These are phyloP conservation scores for Wickerhamiella musiphila DNA, from an alignment of 805 yeast genomes.

Conservation along the genomic window DNA sequence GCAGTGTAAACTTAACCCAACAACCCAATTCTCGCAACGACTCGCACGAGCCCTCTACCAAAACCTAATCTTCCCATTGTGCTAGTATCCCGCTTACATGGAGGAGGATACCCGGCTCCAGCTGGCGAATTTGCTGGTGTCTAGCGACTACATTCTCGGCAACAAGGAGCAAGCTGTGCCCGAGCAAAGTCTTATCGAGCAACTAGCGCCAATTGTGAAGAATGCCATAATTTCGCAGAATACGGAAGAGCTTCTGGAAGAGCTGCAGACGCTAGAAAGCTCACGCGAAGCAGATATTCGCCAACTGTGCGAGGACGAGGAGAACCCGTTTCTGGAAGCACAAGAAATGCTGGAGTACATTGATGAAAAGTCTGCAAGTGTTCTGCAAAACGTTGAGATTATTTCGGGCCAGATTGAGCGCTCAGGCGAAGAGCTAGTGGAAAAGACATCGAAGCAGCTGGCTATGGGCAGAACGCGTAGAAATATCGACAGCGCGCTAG, in stretches of 20 bases:
- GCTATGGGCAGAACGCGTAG: slow-evolving; percentile 20
- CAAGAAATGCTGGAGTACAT: slow-evolving; percentile 48
- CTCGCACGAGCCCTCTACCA: too few relatives aligned
- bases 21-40: too few relatives aligned
- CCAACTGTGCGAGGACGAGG: slow-evolving; percentile 41
- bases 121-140: slow-evolving; percentile 10
- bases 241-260: slow-evolving; percentile 37
- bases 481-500: slow-evolving; percentile 55
- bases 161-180: neutral
- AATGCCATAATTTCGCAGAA: slow-evolving; percentile 39
- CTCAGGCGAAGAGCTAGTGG: slow-evolving; percentile 49
- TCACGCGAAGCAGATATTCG: slow-evolving; percentile 48
- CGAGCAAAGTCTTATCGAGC: slow-evolving; percentile 37
- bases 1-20: too few relatives aligned
- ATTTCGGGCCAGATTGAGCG: slow-evolving; percentile 42
- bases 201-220: slow-evolving; percentile 58
- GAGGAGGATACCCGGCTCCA: slow-evolving; percentile 13
- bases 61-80: too few relatives aligned
- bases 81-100: slow-evolving; percentile 3
- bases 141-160: slow-evolving; percentile 6
- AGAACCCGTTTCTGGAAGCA: slow-evolving; percentile 31
- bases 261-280: slow-evolving; percentile 38
- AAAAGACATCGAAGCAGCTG: slow-evolving; percentile 18
- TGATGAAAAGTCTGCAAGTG: slow-evolving; percentile 35
- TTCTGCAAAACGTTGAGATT: slow-evolving; percentile 36